These are phyloP conservation scores for Plasmodium ovale DNA, from an alignment of 169 alveolate genomes.

Conservation along the genomic window DNA sequence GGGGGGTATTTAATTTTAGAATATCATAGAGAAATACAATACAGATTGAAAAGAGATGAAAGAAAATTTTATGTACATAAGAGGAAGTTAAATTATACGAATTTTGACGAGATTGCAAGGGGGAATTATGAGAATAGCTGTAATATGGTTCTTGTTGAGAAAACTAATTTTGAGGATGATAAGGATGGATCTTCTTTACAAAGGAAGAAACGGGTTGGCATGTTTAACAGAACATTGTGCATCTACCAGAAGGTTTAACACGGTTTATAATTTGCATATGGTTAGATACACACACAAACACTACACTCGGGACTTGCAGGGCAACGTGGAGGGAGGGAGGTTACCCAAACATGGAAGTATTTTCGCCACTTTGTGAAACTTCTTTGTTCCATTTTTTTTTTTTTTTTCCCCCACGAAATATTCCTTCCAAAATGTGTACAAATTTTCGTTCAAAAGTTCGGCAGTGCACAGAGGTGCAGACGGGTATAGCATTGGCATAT, in stretches of 20 bases:
- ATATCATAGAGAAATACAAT: slow-evolving; percentile 53
- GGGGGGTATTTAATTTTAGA: slow-evolving; percentile 58
- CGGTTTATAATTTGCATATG: no score
- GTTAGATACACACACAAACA: no score
- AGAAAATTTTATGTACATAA: slow-evolving; percentile 12
- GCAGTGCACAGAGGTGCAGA: no score
- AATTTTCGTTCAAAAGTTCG: no score
- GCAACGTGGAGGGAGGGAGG: no score
- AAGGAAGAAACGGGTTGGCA: slow-evolving; percentile 10
- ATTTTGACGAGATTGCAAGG: slow-evolving; percentile 43
- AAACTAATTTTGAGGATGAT: slow-evolving; percentile 10
- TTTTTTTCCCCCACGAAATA: no score
- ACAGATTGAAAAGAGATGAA: slow-evolving; percentile 32
- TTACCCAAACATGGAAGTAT: no score
- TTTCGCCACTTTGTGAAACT: no score
- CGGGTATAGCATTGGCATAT: no score
- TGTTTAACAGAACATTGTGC: slow-evolving; percentile 55
- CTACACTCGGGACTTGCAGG: no score
- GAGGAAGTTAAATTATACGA: slow-evolving; percentile 20
- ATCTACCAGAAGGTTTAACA: slow-evolving; percentile 24
- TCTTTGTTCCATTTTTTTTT: no score
- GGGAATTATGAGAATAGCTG: slow-evolving; percentile 21
- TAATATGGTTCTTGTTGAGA: slow-evolving; percentile 12
- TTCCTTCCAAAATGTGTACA: no score
- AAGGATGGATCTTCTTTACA: not conserved